Evolutionary conservation across 202 grass and related monocot genomes (phyloP).

Genomic region (Bolboschoenoplectus hybrid): DNA sequence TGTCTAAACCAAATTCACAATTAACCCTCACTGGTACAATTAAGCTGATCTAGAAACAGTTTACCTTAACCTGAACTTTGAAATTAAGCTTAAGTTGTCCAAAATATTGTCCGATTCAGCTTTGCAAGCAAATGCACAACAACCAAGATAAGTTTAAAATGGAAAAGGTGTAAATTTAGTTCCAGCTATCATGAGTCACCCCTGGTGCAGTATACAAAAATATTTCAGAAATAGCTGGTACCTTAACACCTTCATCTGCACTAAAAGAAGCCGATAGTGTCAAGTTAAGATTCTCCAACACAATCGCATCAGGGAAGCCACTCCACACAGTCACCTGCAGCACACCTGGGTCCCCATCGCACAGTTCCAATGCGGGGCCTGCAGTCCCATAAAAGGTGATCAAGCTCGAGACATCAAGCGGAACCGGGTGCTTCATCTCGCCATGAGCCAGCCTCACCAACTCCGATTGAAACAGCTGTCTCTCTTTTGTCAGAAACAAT

Average conservation of each 20-base stretch:
- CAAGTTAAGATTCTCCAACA: conserved; percentile 83
- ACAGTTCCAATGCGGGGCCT: conserved; percentile 77
- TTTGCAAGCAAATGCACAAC: neutral
- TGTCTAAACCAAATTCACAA: neutral
- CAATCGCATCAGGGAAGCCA: conserved; percentile 90
- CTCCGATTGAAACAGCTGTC: conserved; percentile 91
- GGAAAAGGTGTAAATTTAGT: neutral
- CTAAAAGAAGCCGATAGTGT: conserved; percentile 76
- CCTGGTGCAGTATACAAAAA: conserved; percentile 20
- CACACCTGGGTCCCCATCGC: conserved; percentile 94
- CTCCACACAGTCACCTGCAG: conserved; percentile 85
- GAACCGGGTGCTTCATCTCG: conserved; percentile 89
- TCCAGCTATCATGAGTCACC: neutral
- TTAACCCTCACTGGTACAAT: neutral
- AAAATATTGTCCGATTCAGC: neutral
- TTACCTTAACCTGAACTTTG: neutral
- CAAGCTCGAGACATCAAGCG: conserved; percentile 90
- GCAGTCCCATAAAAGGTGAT: conserved; percentile 87
- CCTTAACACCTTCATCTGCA: conserved; percentile 92
- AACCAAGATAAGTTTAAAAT: neutral
- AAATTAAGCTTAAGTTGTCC: neutral
- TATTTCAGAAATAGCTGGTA: conserved; percentile 49
- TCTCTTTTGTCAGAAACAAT: conserved; percentile 86
- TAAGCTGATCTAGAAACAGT: neutral
- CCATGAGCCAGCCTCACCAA: conserved; percentile 91